Percentiles rank a stretch among this genome's conserved stretches.
These are phyloP conservation scores for Physcomitrellopsis africana DNA, from an alignment of 225 moss, liverwort and hornwort species.

Conservation along the genomic window DNA sequence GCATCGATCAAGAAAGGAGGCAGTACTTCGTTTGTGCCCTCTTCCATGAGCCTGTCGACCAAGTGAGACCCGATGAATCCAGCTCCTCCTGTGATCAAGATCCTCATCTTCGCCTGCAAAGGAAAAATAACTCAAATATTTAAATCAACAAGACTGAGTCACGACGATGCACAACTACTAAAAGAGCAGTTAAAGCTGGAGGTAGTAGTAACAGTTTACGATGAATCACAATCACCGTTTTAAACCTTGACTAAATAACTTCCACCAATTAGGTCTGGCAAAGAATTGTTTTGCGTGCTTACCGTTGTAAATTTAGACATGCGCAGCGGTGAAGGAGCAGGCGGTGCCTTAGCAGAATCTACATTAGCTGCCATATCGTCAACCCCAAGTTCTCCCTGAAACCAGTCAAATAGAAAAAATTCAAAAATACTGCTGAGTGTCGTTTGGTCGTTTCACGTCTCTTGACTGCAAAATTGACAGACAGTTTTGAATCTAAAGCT, in stretches of 20 bases:
- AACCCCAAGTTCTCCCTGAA: background rate
- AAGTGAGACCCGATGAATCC: conserved; percentile 98
- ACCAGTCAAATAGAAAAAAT: background rate
- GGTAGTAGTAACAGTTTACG: background rate
- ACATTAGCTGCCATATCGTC: conserved; percentile 24
- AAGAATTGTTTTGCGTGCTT: background rate
- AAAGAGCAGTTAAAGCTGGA: background rate
- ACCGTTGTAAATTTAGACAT: conserved; percentile 61
- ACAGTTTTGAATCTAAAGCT: too few species aligned
- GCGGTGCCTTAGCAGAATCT: conserved; percentile 46
- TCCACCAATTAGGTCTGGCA: background rate
- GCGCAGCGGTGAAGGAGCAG: conserved; percentile 64
- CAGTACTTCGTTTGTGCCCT: conserved; percentile 85
- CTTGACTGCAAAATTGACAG: too few species aligned
- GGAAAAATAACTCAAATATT: conserved; percentile 18
- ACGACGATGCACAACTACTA: background rate
- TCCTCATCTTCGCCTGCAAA: conserved; percentile 79
- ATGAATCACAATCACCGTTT: background rate
- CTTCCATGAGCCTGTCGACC: conserved; percentile 92
- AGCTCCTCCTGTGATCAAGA: conserved; percentile 92
- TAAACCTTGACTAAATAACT: too few species aligned
- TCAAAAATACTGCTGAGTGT: background rate
- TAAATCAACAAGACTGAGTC: background rate
- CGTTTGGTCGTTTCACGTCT: background rate
- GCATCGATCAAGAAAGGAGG: background rate